Evolutionary conservation across 2,329 filamentous ascomycete genomes (phyloP), one percentile per base, ranked within the genome.

Genomic region (Pseudovirgaria hyperparasitica): DNA sequence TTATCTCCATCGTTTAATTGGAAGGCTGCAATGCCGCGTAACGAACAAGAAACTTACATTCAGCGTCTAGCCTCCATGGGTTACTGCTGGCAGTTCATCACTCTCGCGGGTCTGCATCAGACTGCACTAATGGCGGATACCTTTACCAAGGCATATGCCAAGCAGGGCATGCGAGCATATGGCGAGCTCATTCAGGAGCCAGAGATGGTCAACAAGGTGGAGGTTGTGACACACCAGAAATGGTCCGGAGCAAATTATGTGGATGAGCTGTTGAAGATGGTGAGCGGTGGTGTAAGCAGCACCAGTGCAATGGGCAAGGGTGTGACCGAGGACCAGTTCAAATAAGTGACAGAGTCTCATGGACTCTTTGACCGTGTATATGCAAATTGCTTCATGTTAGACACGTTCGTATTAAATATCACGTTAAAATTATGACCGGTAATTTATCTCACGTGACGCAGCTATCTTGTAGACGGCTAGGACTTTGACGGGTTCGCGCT

Each of bases 71-170:
- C 76, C 34, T 49, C 63, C 36, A 72, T 98, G 25, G 90, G 90
- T 37, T 98, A 98, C 72, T 92, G 84, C 72, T 98, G 90, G 90
- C 90, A 98, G 60, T 98, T 98, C 68, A 98, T 98, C 65, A 98
- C 90, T n/a, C 73, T 98, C 24, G 90, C 87, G 5, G 90, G 90
- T 41, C 70, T 98, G 50, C 90, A 98, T 67, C 92, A 84, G 36
- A 94, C 84, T 4, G 90, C 87, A 19, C 72, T 98, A 28, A 92
- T 93, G 61, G 78, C 77, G 46, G 75, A 96, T 60, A 74, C 77
- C 37, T 98, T 98, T 60, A 76, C 84, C 33, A 72, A 74, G 51
- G 82, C 82, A 25, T 98, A 81, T 55, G 68, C 78, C 31, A 64
- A 72, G 54, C 64, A 78, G 33, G 87, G 87, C 31, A 98, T 98